These are phyloP conservation scores for Elongisporangium undulatum DNA, from an alignment of 352 stramenopile species.

Conservation along the genomic window DNA sequence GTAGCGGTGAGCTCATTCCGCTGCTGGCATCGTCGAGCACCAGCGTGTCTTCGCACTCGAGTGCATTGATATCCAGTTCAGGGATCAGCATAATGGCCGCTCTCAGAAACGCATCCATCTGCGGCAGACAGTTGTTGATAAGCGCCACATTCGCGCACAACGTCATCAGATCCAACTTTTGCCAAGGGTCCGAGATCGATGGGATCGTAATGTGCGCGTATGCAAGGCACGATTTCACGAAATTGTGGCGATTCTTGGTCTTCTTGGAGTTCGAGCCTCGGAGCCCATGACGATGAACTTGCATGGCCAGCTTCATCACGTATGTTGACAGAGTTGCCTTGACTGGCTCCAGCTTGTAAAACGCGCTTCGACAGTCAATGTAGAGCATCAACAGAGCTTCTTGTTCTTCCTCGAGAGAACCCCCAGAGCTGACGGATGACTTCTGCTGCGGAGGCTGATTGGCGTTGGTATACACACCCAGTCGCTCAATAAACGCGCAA, in stretches of 20 bases:
- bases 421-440: not conserved
- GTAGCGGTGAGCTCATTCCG: not conserved
- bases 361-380: conserved; percentile 81
- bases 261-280: conserved; percentile 10
- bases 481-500: conserved; percentile 69
- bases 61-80: conserved; percentile 36
- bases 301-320: conserved; percentile 60
- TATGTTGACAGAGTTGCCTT: conserved; percentile 51
- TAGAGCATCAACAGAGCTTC: conserved; percentile 85
- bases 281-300: conserved; percentile 34
- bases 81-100: conserved; percentile 69
- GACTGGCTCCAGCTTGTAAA: conserved; percentile 85
- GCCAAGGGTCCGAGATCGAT: conserved; percentile 44
- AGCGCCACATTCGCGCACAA: conserved; percentile 66
- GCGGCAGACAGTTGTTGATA: conserved; percentile 66
- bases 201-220: conserved; percentile 90
- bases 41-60: not conserved
- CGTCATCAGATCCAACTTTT: conserved; percentile 64
- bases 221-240: conserved; percentile 88
- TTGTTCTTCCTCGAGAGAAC: conserved; percentile 46
- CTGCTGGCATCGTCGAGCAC: not conserved
- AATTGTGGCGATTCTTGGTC: conserved; percentile 38
- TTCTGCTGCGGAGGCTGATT: not conserved
- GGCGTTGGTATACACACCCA: conserved; percentile 19
- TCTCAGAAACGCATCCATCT: conserved; percentile 87